Evolutionary conservation across 2,329 filamentous ascomycete genomes (phyloP).

Genomic region (Blumeria hordei): DNA sequence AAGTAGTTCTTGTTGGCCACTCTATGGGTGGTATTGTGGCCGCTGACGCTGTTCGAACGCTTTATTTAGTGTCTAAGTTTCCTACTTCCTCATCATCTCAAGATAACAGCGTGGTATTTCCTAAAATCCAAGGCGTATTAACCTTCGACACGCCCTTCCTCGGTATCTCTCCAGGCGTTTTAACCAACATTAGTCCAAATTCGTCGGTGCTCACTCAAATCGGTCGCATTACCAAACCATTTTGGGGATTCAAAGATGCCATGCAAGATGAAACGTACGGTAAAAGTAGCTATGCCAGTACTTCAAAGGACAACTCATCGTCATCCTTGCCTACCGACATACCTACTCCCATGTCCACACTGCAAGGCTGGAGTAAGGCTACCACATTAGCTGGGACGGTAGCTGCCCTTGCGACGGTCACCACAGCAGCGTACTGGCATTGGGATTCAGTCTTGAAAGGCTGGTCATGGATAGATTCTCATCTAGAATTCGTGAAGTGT

Average conservation of each 20-base stretch:
- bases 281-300: slow-evolving; percentile 8
- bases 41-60: slow-evolving; percentile 59
- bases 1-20: slow-evolving; percentile 62
- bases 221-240: slow-evolving; percentile 37
- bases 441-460: slow-evolving; percentile 57
- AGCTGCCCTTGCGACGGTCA: slow-evolving; percentile 55
- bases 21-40: slow-evolving; percentile 89
- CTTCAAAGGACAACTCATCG: slow-evolving; percentile 16
- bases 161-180: slow-evolving; percentile 55
- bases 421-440: slow-evolving; percentile 67
- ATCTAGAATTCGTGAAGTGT: slow-evolving; percentile 83
- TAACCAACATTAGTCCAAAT: slow-evolving; percentile 63
- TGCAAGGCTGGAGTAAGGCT: slow-evolving; percentile 65
- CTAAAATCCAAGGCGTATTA: slow-evolving; percentile 70
- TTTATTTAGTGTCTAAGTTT: slow-evolving; percentile 19
- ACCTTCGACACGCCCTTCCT: slow-evolving; percentile 90
- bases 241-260: slow-evolving; percentile 32
- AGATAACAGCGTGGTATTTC: slow-evolving; percentile 59
- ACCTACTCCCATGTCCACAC: slow-evolving; percentile 22
- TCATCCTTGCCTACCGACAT: slow-evolving; percentile 17
- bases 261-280: too few relatives aligned
- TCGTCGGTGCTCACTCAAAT: slow-evolving; percentile 43
- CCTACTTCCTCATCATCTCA: slow-evolving; percentile 6
- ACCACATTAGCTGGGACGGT: slow-evolving; percentile 73
- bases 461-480: slow-evolving; percentile 62